These are phyloP conservation scores for Suillus americanus DNA, from an alignment of 768 basidiomycete species.

Conservation along the genomic window DNA sequence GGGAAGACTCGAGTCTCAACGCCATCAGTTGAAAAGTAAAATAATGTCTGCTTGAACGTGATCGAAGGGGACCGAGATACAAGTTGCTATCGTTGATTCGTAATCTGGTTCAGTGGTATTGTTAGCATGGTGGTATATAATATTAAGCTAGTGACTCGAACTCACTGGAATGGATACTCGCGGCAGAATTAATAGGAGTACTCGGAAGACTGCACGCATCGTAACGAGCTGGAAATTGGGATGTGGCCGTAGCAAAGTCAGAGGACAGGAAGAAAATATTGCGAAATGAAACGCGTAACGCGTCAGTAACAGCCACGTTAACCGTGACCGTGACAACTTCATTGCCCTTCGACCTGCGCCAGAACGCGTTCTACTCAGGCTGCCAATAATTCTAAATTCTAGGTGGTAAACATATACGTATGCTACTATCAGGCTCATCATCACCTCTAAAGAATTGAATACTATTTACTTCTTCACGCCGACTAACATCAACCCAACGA, in stretches of 20 bases:
- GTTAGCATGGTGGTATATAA: background rate
- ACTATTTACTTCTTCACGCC: background rate
- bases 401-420: background rate
- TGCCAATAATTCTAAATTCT: background rate
- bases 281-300: background rate
- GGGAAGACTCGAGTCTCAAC: conserved; percentile 33
- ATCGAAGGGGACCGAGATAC: conserved; percentile 20
- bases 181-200: background rate
- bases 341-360: background rate
- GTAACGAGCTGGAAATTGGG: background rate
- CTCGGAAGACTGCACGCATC: background rate
- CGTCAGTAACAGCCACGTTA: background rate
- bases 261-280: background rate
- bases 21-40: conserved; percentile 24
- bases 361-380: background rate
- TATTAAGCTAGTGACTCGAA: background rate
- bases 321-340: background rate
- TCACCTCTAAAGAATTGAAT: background rate
- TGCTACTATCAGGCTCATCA: background rate
- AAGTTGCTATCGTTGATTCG: background rate
- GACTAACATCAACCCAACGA: background rate
- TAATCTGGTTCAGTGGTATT: background rate
- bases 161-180: background rate
- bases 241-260: background rate
- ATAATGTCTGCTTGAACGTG: conserved; percentile 24